Evolutionary conservation across 169 alveolate species (phyloP), one percentile per base, ranked within the genome.

Genomic region (Eimeria maxima): DNA sequence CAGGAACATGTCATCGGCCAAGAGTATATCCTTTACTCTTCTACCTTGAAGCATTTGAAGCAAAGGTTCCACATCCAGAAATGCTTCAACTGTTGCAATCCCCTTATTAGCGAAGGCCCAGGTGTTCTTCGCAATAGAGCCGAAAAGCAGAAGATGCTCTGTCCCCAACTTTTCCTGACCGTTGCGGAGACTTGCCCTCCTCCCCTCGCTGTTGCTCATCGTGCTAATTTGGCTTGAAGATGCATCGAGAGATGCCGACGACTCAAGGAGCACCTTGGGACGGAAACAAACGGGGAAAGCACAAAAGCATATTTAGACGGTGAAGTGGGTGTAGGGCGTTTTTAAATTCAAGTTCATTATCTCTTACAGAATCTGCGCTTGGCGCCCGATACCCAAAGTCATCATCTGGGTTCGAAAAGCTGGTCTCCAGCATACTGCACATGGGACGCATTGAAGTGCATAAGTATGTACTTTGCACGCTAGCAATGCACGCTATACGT

Each of bases 41-140:
- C 65, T 87, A 16, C 94, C 94, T 65, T 87, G 94, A n/a, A 87
- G 83, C 94, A 87, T 87, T 42, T 87, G 94, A 27, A 87, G 94
- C 83, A 87, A 18, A 60, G 94, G 94, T 33, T 44, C 65, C 29
- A 13, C 65, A 60, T 87, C 94, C 55, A 87, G 80, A 65, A 33
- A 87, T 22, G 94, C 83, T 44, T 87, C 94, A 27, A 87, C 84
- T 60, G 24, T 55, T n/a, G 53, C 83, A 42, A 8, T 63, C 45
- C 94, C 83, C 38, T 60, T 60, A 44, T 87, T 69, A 29, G 76
- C 29, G n/a, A 87, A 47, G 0, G 42, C 44, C 94, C 94, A 87
- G 27, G 69, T 87, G 94, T 63, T 63, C 38, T 18, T 63, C 38
- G 94, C 94, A 33, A 87, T 65, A 67, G 94, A 50, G 10, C 94